Evolutionary conservation across 352 stramenopile species (phyloP).

Genomic region (Phytopythium mirpurense): DNA sequence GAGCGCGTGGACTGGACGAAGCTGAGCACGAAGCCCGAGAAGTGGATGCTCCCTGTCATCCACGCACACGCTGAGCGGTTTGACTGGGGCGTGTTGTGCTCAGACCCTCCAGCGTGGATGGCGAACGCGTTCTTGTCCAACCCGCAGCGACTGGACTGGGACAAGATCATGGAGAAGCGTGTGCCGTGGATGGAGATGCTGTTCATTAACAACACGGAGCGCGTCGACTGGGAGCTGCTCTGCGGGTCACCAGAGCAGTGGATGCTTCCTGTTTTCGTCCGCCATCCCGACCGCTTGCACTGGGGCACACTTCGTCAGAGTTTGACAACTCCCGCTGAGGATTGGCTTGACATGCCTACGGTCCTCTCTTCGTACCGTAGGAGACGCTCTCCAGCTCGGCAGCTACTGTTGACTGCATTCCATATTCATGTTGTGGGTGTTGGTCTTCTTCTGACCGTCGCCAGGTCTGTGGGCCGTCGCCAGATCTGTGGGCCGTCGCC

Average conservation of each 20-base stretch:
- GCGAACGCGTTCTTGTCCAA: neutral
- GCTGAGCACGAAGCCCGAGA: neutral
- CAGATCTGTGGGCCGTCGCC: no score
- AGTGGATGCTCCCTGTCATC: slow-evolving; percentile 1
- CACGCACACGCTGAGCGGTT: neutral
- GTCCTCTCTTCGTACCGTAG: no score
- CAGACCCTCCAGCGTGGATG: neutral
- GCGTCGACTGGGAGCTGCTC: neutral
- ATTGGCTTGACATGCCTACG: no score
- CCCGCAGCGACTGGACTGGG: neutral
- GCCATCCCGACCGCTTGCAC: neutral
- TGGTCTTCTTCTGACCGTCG: no score
- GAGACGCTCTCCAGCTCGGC: no score
- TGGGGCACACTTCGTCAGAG: neutral
- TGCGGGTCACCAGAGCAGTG: neutral
- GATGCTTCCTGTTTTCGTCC: neutral
- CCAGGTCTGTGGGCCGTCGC: no score
- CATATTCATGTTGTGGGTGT: no score
- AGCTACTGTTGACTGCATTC: no score
- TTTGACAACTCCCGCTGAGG: no score
- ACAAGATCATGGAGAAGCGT: neutral
- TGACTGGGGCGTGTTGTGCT: neutral
- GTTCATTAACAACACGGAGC: neutral
- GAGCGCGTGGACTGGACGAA: slow-evolving; percentile 1
- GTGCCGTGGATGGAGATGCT: neutral